A percentile compares a stretch with the other conserved stretches of the same genome.
Conservation (phyloP, 495 filamentous ascomycete genomes). For the Podospora conica region DNA sequence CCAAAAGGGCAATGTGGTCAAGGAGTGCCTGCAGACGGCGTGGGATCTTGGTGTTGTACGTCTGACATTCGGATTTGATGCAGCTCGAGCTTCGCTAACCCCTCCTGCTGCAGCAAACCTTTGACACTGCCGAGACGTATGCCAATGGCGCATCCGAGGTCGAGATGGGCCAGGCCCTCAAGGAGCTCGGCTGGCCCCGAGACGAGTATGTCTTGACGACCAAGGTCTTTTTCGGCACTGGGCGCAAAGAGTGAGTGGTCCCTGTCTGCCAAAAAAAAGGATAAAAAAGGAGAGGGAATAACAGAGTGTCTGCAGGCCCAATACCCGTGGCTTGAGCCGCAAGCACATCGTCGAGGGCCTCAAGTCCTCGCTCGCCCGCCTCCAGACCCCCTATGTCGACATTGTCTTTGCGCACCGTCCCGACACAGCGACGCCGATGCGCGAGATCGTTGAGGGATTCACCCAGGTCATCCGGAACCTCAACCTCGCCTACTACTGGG, state of each 20-base stretch:
- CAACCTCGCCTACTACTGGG: conserved; percentile 80
- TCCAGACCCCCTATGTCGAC: conserved; percentile 72
- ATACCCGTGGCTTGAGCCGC: conserved; percentile 70
- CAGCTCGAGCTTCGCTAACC: not conserved
- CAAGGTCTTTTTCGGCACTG: conserved; percentile 52
- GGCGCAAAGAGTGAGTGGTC: not conserved
- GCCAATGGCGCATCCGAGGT: conserved; percentile 63
- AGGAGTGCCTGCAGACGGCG: conserved; percentile 40
- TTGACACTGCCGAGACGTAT: conserved; percentile 59
- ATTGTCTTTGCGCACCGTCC: conserved; percentile 81
- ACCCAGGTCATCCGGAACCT: conserved; percentile 72
- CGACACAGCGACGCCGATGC: conserved; percentile 76
- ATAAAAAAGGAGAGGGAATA: not conserved
- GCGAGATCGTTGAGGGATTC: conserved; percentile 80
- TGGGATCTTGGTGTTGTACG: conserved; percentile 48
- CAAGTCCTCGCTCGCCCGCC: conserved; percentile 57
- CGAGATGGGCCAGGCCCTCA: conserved; percentile 67
- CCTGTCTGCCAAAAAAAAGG: not conserved
- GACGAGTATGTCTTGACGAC: conserved; percentile 81
- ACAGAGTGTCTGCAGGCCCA: conserved; percentile 30
- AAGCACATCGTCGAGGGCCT: conserved; percentile 59
- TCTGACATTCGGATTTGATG: not conserved
- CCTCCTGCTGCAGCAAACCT: conserved; percentile 37
- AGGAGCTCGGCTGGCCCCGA: conserved; percentile 64
- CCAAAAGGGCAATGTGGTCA: conserved; percentile 39